Base-by-base conservation (phyloP, 2,329 filamentous ascomycete species). In the Proliferodiscus dingleyae region DNA sequence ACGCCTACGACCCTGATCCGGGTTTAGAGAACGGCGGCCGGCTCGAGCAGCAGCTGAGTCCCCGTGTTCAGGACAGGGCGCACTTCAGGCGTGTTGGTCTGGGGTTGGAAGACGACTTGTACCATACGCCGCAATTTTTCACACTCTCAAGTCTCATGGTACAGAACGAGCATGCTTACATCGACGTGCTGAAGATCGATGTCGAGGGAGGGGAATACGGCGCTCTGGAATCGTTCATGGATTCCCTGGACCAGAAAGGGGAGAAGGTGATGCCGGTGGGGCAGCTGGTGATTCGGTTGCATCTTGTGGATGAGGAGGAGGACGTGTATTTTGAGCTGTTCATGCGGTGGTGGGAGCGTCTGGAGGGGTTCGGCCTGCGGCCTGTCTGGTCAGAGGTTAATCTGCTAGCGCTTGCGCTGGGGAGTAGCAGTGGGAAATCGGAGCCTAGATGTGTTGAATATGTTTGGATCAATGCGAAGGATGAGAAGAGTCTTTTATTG, bases 111-210 rank as follows among this genome's bases (percentile, higher is more conserved):
- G 65, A 65, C 15, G 56, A 66, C 34, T 26, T 36, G 19, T 48
- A 22, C 2, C 46, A 42, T 11, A 49, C 32, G 5, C 66, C 66
- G 18, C 64, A 61, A 5, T 65, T 66, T 47, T 66, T 63, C 43
- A 64, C 57, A 19, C 60, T 70, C 23, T 48, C 53, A n/a, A 61
- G 67, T 11, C 47, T 70, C 9, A 68, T 70, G 65, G 53, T 55
- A 28, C 54, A 56, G 52, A 67, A 69, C 43, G 60, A 62, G 2
- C 67, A 70, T 37, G 51, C 59, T 3, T 68, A 67, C 46, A 61
- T 69, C 41, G 67, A 70, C 49, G 61, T 70, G 16, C 43, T 69
- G 29, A 69, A 69, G 53, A 68, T 69, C 47, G 66, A 70, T 50
- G 64, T 69, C 34, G 67, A 69, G 41, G 62, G 62, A 3, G 50